Base-by-base conservation (phyloP, 78 protist genomes). In the Isochrysis galbana region DNA sequence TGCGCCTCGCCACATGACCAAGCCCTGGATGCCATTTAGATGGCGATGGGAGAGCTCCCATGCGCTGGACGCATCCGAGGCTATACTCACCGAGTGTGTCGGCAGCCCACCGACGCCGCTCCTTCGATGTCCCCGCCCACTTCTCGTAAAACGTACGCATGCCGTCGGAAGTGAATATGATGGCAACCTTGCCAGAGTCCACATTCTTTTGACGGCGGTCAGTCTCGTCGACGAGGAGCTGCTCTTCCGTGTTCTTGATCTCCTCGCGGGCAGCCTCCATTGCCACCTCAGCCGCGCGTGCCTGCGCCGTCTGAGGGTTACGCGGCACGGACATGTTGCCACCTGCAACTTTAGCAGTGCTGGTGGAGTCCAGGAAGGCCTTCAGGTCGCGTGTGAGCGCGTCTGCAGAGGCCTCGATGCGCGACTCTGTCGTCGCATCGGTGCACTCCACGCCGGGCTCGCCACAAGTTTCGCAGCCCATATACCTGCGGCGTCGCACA, bases 71-170 rank as follows among this genome's bases (percentile, higher is more conserved):
- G 1, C 70, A 55, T 55, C 10, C n/a, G n/a, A n/a, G n/a, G n/a
- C n/a, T n/a, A n/a, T n/a, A n/a, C n/a, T 74, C 32, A 29, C 5
- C 1, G 42, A 77, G 17, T 0, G 29, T 23, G 36, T 38, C n/a
- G 47, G 86, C 86, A n/a, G 32, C 5, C 86, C 86, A 77, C 11
- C 47, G 44, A n/a, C 86, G 86, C 47, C 86, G 86, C 46, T 77
- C 86, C 46, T 77, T 77, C 38, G 86, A 77, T 4, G 86, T 36
- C 14, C 86, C 46, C 11, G 86, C 23, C 86, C 86, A 74, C 84
- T 74, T 74, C 46, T 74, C 84, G 36, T 74, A 1, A 45, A 74
- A 74, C 2, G 46, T 74, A 2, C n/a, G n/a, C 19, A 38, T 39
- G 38, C 39, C 14, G 47, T 77, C 86, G 29, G 47, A 21, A 14